These are phyloP conservation scores for Articulospora tetracladia DNA, from an alignment of 495 filamentous ascomycete genomes.

Conservation along the genomic window DNA sequence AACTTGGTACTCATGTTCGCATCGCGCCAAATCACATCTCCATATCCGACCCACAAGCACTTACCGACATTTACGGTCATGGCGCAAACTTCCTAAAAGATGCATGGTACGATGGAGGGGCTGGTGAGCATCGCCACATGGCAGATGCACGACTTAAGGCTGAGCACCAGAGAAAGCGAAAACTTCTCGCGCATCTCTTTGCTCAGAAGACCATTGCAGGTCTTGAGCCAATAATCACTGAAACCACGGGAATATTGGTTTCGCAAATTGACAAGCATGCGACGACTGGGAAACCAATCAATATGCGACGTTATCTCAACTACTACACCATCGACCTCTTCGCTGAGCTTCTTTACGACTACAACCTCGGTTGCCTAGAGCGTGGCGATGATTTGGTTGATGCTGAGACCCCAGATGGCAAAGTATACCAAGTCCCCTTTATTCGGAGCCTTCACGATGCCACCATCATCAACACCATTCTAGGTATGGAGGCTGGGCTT, in stretches of 20 bases:
- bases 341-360: conserved; percentile 11
- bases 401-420: conserved; percentile 12
- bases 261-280: conserved; percentile 12
- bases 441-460: conserved; percentile 17
- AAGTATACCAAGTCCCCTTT: conserved; percentile 10
- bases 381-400: conserved; percentile 19
- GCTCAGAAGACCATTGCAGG: conserved; percentile 13
- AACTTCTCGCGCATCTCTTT: conserved; percentile 1
- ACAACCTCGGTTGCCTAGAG: conserved; percentile 14
- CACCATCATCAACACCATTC: conserved; percentile 16
- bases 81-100: conserved; percentile 15
- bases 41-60: conserved; percentile 25
- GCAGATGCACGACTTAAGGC: conserved; percentile 8
- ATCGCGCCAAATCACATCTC: conserved; percentile 32
- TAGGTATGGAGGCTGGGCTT: conserved; percentile 13
- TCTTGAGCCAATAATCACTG: conserved; percentile 7
- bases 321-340: conserved; percentile 20
- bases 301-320: conserved; percentile 20
- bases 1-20: conserved; percentile 20
- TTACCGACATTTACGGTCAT: conserved; percentile 32
- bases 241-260: conserved; percentile 3
- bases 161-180: conserved; percentile 8
- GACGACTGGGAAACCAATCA: conserved; percentile 8
- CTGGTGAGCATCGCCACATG: conserved; percentile 11
- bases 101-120: conserved; percentile 18